A percentile compares a stretch with the other conserved stretches of the same genome.
Evolutionary conservation across 495 filamentous ascomycete genomes (phyloP).

Genomic region (Lasiosphaeria miniovina): DNA sequence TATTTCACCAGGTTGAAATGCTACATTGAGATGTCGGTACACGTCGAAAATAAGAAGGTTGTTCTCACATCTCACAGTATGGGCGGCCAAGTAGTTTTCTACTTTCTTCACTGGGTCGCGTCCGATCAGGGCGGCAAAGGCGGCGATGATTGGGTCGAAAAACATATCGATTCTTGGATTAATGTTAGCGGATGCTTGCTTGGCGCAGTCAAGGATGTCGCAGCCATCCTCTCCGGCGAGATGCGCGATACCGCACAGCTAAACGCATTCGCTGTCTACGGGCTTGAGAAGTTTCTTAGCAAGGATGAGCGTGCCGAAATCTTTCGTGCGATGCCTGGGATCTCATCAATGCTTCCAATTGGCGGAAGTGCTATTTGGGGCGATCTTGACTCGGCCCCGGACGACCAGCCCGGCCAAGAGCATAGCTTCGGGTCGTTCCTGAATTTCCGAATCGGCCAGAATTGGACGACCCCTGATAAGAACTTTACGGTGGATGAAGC

Average conservation of each 20-base stretch:
- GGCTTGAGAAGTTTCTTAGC: slow-evolving; percentile 90
- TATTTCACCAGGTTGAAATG: slow-evolving; percentile 88
- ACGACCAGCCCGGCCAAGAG: slow-evolving; percentile 71
- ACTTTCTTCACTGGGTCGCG: slow-evolving; percentile 98
- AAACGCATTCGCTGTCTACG: slow-evolving; percentile 96
- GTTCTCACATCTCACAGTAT: slow-evolving; percentile 93
- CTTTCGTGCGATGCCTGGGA: slow-evolving; percentile 94
- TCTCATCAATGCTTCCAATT: slow-evolving; percentile 95
- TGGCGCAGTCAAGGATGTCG: slow-evolving; percentile 86
- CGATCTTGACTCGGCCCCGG: slow-evolving; percentile 82
- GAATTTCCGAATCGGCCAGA: slow-evolving; percentile 68
- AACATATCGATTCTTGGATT: slow-evolving; percentile 89
- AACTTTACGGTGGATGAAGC: slow-evolving; percentile 82
- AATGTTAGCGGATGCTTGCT: slow-evolving; percentile 98
- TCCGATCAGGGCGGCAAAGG: slow-evolving; percentile 73
- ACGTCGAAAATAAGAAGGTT: slow-evolving; percentile 70
- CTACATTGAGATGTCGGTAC: slow-evolving; percentile 79
- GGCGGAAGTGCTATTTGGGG: slow-evolving; percentile 95
- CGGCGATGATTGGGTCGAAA: slow-evolving; percentile 86
- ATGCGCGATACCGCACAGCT: slow-evolving; percentile 98
- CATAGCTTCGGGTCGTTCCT: slow-evolving; percentile 77
- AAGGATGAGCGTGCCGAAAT: slow-evolving; percentile 88
- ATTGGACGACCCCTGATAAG: slow-evolving; percentile 51
- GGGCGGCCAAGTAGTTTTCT: slow-evolving; percentile 92
- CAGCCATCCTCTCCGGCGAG: slow-evolving; percentile 89